phyloP scores from a whole-genome alignment of 169 alveolate genomes.

The Besnoitia besnoiti region DNA sequence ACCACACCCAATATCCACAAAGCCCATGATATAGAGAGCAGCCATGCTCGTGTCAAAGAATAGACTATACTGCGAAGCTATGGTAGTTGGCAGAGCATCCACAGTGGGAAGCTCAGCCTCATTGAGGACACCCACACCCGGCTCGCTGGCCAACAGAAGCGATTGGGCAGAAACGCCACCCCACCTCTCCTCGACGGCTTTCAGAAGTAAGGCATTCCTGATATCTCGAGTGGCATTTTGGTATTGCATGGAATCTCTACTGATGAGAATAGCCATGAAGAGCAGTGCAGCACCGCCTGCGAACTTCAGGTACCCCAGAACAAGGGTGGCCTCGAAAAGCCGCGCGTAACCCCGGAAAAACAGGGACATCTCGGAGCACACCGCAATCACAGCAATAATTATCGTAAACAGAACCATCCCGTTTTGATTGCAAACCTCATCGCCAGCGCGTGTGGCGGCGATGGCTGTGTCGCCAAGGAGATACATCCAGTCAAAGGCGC shows the following conservation, averaged over 20 bases:
- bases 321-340: neutral
- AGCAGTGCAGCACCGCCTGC: neutral
- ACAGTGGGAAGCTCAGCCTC: neutral
- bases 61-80: neutral
- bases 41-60: neutral
- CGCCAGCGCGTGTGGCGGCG: neutral
- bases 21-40: neutral
- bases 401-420: neutral
- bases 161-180: neutral
- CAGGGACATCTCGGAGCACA: neutral
- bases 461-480: neutral
- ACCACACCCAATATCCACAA: neutral
- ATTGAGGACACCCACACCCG: too few relatives aligned
- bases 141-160: too few relatives aligned
- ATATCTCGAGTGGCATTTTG: neutral
- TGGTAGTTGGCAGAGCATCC: neutral
- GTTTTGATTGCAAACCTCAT: neutral
- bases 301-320: slow-evolving; percentile 8
- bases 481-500: neutral
- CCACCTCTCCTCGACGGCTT: neutral
- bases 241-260: neutral
- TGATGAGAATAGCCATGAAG: neutral
- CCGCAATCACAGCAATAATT: neutral
- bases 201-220: neutral
- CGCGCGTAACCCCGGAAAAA: neutral